Evolutionary conservation across 2,329 filamentous ascomycete genomes (phyloP).

Genomic region (Hymenoscyphus occultus): DNA sequence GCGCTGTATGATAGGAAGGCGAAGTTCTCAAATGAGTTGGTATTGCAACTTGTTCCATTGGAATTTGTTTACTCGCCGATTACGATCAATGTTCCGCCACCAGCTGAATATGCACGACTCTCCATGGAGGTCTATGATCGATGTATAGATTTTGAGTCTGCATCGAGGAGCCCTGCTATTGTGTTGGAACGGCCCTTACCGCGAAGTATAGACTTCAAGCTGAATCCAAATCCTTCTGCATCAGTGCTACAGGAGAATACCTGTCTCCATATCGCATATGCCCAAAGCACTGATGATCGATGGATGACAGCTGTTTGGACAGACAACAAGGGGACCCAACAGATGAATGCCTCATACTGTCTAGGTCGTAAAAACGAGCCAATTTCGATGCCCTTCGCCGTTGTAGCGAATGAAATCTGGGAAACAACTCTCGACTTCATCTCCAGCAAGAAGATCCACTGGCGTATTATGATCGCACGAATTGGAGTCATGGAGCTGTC

Average conservation of each 20-base stretch:
- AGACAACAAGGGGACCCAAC: slow-evolving; percentile 70
- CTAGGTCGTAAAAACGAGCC: slow-evolving; percentile 57
- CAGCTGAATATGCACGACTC: slow-evolving; percentile 57
- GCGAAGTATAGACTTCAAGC: slow-evolving; percentile 71
- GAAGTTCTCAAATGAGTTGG: slow-evolving; percentile 59
- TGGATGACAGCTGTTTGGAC: slow-evolving; percentile 83
- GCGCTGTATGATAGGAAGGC: slow-evolving; percentile 49
- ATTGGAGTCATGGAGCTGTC: slow-evolving; percentile 64
- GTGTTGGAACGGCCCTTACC: slow-evolving; percentile 69
- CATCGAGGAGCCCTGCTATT: slow-evolving; percentile 66
- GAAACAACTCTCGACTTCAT: slow-evolving; percentile 72
- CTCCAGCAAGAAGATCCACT: slow-evolving; percentile 66
- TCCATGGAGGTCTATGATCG: slow-evolving; percentile 77
- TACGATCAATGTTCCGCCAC: slow-evolving; percentile 59
- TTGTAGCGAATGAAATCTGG: slow-evolving; percentile 75
- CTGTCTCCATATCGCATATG: slow-evolving; percentile 77
- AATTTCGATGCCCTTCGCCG: slow-evolving; percentile 52
- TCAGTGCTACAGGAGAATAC: slow-evolving; percentile 76
- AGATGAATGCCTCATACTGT: slow-evolving; percentile 72
- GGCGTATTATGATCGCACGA: slow-evolving; percentile 74
- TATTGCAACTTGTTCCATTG: slow-evolving; percentile 72
- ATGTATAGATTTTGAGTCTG: slow-evolving; percentile 56
- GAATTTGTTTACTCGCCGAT: slow-evolving; percentile 63
- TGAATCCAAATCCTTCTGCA: slow-evolving; percentile 63
- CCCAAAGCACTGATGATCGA: slow-evolving; percentile 68